Conservation (phyloP, 345 rosid species). For the Gossypium ekmanianum region DNA sequence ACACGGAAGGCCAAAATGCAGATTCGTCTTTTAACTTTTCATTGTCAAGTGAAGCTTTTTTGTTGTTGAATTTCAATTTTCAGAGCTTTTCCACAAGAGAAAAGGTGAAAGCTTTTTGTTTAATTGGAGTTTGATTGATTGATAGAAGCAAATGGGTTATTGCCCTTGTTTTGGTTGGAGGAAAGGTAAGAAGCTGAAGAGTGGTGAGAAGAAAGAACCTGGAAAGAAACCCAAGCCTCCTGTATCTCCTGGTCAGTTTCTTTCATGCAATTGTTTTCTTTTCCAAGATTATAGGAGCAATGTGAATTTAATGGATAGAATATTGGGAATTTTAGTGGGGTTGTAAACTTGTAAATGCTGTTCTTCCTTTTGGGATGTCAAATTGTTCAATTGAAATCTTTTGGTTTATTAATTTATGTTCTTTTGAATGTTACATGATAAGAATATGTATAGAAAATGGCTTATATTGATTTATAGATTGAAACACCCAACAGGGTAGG, state of each 20-base stretch:
- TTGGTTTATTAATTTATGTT: background rate
- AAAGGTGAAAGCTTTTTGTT: background rate
- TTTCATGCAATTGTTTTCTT: background rate
- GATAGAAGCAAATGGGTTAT: slow-evolving; percentile 26
- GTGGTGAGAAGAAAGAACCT: background rate
- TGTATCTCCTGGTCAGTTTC: slow-evolving; percentile 6
- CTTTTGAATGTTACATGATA: background rate
- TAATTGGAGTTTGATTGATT: background rate
- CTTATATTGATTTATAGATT: background rate
- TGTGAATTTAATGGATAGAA: background rate
- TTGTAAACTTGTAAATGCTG: too few species aligned
- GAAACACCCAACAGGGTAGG: background rate
- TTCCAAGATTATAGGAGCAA: background rate
- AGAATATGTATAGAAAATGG: background rate
- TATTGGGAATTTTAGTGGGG: background rate
- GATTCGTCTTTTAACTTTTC: background rate
- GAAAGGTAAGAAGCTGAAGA: slow-evolving; percentile 21
- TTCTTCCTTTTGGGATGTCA: background rate
- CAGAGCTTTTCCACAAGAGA: background rate
- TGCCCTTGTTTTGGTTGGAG: slow-evolving; percentile 54
- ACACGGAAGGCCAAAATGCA: background rate
- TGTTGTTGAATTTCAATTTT: background rate
- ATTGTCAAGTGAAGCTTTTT: background rate
- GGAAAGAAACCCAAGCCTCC: slow-evolving; percentile 10
- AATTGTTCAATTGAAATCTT: background rate